Evolutionary conservation across 2,329 filamentous ascomycete genomes (phyloP).

Genomic region (Cladorrhinum sp.): DNA sequence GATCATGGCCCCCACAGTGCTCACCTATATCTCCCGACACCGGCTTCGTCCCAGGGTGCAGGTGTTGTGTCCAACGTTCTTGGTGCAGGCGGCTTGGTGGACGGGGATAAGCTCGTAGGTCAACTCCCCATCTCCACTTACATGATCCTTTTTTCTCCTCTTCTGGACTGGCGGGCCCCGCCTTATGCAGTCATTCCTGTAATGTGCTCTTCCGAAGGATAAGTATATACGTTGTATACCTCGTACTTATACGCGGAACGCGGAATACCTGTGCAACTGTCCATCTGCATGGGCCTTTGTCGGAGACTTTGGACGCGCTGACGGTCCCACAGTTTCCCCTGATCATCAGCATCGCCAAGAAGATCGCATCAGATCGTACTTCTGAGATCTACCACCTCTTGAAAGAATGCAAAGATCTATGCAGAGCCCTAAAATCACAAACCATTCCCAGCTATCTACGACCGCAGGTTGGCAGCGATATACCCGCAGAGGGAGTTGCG

Average conservation of each 20-base stretch:
- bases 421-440: conserved; percentile 48
- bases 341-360: conserved; percentile 24
- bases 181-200: not conserved
- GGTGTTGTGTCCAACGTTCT: conserved; percentile 38
- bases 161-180: not conserved
- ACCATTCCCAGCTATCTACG: conserved; percentile 41
- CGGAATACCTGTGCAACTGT: not conserved
- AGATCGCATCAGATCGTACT: conserved; percentile 27
- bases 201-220: not conserved
- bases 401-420: conserved; percentile 51
- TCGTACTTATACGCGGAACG: not conserved
- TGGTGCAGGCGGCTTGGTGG: conserved; percentile 52
- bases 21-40: conserved; percentile 6
- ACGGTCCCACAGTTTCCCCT: conserved; percentile 26
- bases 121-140: not conserved
- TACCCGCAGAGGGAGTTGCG: conserved; percentile 46
- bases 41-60: conserved; percentile 3
- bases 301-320: conserved; percentile 13
- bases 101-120: conserved; percentile 41
- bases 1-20: conserved; percentile 12
- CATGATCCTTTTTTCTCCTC: not conserved
- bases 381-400: conserved; percentile 37
- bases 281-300: not conserved
- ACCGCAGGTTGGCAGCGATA: conserved; percentile 39
- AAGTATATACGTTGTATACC: not conserved